Conservation (phyloP, 306 rosid species). For the Abrus pulchellus region DNA sequence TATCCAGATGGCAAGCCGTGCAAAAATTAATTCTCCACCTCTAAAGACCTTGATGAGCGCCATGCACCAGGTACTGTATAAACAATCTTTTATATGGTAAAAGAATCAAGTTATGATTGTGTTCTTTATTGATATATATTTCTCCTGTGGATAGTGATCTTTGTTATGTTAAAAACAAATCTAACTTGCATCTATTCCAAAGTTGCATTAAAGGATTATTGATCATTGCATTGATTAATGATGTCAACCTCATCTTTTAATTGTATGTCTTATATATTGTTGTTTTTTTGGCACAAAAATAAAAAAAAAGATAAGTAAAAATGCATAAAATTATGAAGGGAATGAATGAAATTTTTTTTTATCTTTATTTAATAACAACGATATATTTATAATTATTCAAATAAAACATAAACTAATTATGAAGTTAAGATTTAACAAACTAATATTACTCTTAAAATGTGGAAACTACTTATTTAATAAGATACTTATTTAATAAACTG, state of each 20-base stretch:
- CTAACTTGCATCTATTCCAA: slow-evolving; percentile 16
- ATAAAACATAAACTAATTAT: too few relatives aligned
- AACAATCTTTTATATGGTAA: neutral
- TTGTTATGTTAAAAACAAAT: slow-evolving; percentile 15
- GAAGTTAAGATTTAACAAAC: too few relatives aligned
- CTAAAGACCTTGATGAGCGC: slow-evolving; percentile 70
- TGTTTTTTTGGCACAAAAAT: too few relatives aligned
- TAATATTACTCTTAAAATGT: too few relatives aligned
- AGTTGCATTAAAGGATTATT: slow-evolving; percentile 6
- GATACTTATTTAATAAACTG: too few relatives aligned
- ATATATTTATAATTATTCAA: too few relatives aligned
- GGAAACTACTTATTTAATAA: too few relatives aligned
- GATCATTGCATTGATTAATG: slow-evolving; percentile 24
- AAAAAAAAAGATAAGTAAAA: too few relatives aligned
- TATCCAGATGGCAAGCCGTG: slow-evolving; percentile 90
- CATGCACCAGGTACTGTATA: slow-evolving; percentile 66
- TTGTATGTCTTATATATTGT: neutral
- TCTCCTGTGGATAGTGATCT: slow-evolving; percentile 1
- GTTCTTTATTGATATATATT: slow-evolving; percentile 3
- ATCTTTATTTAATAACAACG: too few relatives aligned
- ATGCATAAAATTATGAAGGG: too few relatives aligned
- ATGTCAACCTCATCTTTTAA: slow-evolving; percentile 17
- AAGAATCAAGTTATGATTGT: slow-evolving; percentile 23
- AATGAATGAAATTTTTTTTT: too few relatives aligned
- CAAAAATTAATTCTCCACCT: slow-evolving; percentile 83